Evolutionary conservation across 1,139 yeast species (phyloP), one percentile per base, ranked within the genome.

Genomic region (Taphrina confusa): DNA sequence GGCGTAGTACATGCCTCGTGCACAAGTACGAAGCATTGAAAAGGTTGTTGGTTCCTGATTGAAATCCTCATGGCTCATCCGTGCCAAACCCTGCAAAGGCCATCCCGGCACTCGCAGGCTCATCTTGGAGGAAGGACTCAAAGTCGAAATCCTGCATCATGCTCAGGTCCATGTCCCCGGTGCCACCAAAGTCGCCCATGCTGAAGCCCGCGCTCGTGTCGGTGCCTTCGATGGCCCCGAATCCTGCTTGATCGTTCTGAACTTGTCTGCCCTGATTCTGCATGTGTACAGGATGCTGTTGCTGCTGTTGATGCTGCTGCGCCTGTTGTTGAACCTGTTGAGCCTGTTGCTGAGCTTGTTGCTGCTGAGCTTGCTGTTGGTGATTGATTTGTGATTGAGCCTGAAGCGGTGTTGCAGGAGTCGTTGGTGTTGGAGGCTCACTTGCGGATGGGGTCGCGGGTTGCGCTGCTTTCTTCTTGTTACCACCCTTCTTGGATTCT

Each of bases 381-480:
- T 22, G 28, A 25, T 36, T 37, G 39, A 50, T 34, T 56, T 33
- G 50, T 20, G 47, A 57, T 65, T 62, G 58, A 50, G 65, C 40
- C 57, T 66, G 65, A 56, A 72, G 72, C 5, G 75, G 75, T 1
- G 75, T 73, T 9, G 72, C 68, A 1, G 75, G 75, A 31, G 75
- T 73, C 11, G 74, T 72, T 3, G 75, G 75, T 9, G 75, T 72
- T n/a, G 73, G 74, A 4, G 75, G 75, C 60, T 72, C 75, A 3
- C 73, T 70, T 9, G 69, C 64, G 54, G 62, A 64, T 25, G 72
- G 71, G 23, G 72, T 68, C n/a, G 61, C 65, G 5, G 67, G 50
- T 12, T 42, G 47, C 12, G 36, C 64, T 28, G 57, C 63, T 22
- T 54, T 66, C 54, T 65, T 68, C 46, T 66, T 66, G 62, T 65